Percentiles rank a stretch among this genome's conserved stretches.
These are phyloP conservation scores for Datura wrightii DNA, from an alignment of 257 asterid genomes.

Conservation along the genomic window DNA sequence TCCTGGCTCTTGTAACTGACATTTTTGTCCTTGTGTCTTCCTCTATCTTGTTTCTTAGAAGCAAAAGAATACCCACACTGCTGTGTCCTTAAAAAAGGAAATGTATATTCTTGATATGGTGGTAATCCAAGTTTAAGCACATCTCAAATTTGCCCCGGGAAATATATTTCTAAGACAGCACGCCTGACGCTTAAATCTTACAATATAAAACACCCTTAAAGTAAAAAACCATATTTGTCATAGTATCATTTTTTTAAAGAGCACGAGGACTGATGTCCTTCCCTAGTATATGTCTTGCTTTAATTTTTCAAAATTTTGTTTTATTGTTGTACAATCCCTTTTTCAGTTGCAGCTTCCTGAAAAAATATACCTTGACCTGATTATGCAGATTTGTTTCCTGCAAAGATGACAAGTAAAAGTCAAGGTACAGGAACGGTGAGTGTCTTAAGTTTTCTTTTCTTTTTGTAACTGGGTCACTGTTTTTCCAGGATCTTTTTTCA, in stretches of 20 bases:
- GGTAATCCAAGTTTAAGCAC: background rate
- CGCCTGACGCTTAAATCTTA: background rate
- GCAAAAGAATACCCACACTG: background rate
- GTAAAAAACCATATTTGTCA: background rate
- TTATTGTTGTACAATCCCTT: background rate
- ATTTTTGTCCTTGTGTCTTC: background rate
- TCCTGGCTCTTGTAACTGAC: background rate
- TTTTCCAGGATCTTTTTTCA: background rate
- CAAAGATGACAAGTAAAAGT: slow-evolving; percentile 62
- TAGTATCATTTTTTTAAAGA: background rate
- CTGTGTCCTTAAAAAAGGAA: background rate
- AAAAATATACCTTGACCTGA: slow-evolving; percentile 37
- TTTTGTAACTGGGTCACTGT: slow-evolving; percentile 24
- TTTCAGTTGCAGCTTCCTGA: slow-evolving; percentile 10
- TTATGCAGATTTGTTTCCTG: slow-evolving; percentile 47
- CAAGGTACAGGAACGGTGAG: slow-evolving; percentile 63
- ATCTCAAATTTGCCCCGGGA: slow-evolving; percentile 15
- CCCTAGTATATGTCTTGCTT: slow-evolving; percentile 20
- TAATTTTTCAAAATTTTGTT: slow-evolving; percentile 24
- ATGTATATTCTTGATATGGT: slow-evolving; percentile 4
- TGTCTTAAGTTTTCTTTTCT: background rate
- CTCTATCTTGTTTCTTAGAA: slow-evolving; percentile 8
- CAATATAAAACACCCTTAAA: background rate
- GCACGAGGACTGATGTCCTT: background rate
- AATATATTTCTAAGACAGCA: background rate